These are phyloP conservation scores for Trichophaea hybrida DNA, from an alignment of 2,329 filamentous ascomycete species.

Conservation along the genomic window DNA sequence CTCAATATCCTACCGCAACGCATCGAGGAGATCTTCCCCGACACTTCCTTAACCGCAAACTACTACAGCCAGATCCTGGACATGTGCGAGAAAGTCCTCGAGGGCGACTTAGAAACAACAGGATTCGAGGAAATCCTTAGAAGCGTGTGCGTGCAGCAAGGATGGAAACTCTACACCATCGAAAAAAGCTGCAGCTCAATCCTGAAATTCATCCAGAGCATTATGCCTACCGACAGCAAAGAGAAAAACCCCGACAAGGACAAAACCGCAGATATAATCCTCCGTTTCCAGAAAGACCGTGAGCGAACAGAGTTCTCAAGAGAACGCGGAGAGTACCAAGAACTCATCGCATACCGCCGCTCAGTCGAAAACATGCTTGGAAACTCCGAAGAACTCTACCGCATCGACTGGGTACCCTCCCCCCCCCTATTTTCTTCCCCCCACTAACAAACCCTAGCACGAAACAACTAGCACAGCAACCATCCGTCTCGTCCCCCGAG, in stretches of 20 bases:
- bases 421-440: not conserved
- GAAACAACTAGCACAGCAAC: constrained; percentile 54
- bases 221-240: constrained; percentile 73
- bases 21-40: constrained; percentile 57
- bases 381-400: constrained; percentile 72
- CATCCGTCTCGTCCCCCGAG: constrained; percentile 54
- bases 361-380: constrained; percentile 24
- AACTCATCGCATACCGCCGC: constrained; percentile 25
- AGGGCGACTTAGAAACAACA: constrained; percentile 63
- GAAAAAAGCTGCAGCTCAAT: constrained; percentile 75
- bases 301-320: constrained; percentile 32
- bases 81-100: constrained; percentile 75
- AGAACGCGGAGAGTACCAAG: constrained; percentile 26
- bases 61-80: constrained; percentile 77
- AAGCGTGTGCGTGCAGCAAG: constrained; percentile 77
- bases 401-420: constrained; percentile 65
- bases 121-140: constrained; percentile 83
- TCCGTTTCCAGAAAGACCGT: constrained; percentile 70
- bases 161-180: constrained; percentile 87
- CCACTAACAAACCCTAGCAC: constrained; percentile 35
- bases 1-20: constrained; percentile 55
- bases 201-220: constrained; percentile 64
- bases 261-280: constrained; percentile 54
- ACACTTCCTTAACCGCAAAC: constrained; percentile 48
- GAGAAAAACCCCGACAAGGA: constrained; percentile 55